phyloP scores from a whole-genome alignment of 192 early-diverging fungal species.

The Rhizoclosmatium globosum region DNA sequence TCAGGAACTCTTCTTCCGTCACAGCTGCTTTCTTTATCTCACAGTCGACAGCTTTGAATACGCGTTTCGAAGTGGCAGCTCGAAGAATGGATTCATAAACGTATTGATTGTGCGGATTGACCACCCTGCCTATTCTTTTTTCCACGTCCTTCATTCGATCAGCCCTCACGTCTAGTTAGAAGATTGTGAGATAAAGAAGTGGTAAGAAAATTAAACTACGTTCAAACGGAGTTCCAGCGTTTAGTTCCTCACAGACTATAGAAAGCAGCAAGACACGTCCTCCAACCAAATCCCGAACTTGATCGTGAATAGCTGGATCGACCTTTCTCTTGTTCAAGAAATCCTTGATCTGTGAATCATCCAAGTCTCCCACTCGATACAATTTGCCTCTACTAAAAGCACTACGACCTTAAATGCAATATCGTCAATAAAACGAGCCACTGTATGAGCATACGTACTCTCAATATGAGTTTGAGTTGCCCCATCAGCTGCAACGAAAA shows the following conservation, averaged over 20 bases:
- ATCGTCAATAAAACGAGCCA: background rate
- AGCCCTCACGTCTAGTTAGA: background rate
- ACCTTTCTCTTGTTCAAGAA: slow-evolving; percentile 11
- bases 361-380: slow-evolving; percentile 9
- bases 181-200: background rate
- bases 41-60: background rate
- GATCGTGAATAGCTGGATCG: background rate
- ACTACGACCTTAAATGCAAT: background rate
- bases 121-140: background rate
- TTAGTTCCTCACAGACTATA: slow-evolving; percentile 1
- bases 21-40: background rate
- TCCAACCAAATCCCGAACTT: slow-evolving; percentile 15
- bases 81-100: background rate
- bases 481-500: background rate
- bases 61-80: background rate
- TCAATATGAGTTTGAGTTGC: background rate
- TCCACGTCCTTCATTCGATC: slow-evolving; percentile 16
- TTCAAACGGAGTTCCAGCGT: slow-evolving; percentile 23
- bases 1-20: slow-evolving; percentile 3
- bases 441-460: background rate
- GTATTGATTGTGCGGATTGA: background rate
- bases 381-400: slow-evolving; percentile 12
- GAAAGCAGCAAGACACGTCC: slow-evolving; percentile 8
- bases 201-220: background rate
- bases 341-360: slow-evolving; percentile 6